Base-by-base conservation (phyloP, 2,329 filamentous ascomycete species). In the Xylaria sp. region DNA sequence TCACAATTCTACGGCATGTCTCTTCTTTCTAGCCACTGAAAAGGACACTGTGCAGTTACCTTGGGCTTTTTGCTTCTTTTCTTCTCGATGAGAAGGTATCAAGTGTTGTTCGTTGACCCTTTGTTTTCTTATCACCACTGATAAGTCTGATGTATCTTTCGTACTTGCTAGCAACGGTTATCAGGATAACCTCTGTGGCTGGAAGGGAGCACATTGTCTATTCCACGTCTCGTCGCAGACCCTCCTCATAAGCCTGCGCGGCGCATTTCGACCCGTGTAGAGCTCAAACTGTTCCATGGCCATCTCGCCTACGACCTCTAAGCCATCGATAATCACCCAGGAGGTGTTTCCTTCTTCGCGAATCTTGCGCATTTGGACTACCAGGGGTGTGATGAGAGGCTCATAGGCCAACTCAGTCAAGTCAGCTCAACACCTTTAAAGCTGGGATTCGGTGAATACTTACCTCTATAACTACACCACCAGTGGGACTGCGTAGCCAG, bases 221-320 rank as follows among this genome's bases (percentile, higher is more conserved):
- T 81, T 79, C 82, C 82, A 84, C 0, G 80, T 81, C 70, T 79
- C 79, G 32, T 82, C 78, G 64, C 82, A 84, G 66, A 90, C 88
- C 62, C 86, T 83, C 69, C 89, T 86, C 91, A 93, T 93, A 27
- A 91, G 79, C 54, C 86, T 83, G 63, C 90, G 86, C 1, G 92
- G 92, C 18, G 91, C 91, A 78, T 90, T 87, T 55, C 91, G 86
- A 5, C 91, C 91, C 0, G 91, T 93, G 82, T 93, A 91, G 25
- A 93, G 81, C 79, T 93, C 91, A 75, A 93, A 93, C 63, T 92
- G 90, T 37, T 91, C 91, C 77, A 91, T 91, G 0, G 90, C 91
- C 82, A 93, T 92, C 78, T 93, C 92, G 4, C 89, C 87, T 18
- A 93, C 83, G 51, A 93, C 87, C 72, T 93, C 91, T 9, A 93